Conservation (phyloP, 768 basidiomycete species). For the Pleurotus eryngii region DNA sequence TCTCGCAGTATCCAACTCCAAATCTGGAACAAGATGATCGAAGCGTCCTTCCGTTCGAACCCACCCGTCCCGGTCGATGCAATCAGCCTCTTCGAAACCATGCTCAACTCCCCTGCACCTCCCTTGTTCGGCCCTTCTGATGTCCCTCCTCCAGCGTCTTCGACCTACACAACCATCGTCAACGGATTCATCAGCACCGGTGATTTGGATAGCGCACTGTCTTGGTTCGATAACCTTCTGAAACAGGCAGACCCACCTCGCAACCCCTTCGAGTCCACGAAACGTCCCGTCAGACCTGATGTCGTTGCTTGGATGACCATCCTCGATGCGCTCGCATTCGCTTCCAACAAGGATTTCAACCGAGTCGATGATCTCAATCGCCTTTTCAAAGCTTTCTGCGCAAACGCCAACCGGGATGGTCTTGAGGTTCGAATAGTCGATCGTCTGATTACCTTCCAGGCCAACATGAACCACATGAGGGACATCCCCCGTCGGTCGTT, state of each 20-base stretch:
- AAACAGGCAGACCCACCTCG: conserved; percentile 30
- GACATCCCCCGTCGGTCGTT: conserved; percentile 7
- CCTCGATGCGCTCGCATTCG: conserved; percentile 50
- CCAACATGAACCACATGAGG: conserved; percentile 35
- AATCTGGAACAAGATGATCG: conserved; percentile 76
- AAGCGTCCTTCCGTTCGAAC: conserved; percentile 64
- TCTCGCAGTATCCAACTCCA: conserved; percentile 36
- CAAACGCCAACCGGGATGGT: conserved; percentile 31
- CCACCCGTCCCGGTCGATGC: conserved; percentile 51
- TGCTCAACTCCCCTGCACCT: conserved; percentile 52
- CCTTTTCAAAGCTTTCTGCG: conserved; percentile 40
- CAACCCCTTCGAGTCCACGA: conserved; percentile 39
- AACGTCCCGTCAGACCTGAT: conserved; percentile 49
- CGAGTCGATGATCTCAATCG: conserved; percentile 55
- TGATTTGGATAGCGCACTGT: conserved; percentile 60
- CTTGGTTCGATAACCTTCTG: conserved; percentile 71
- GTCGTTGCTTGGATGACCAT: conserved; percentile 54
- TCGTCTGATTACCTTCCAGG: conserved; percentile 39
- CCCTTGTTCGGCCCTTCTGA: conserved; percentile 33
- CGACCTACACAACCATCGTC: conserved; percentile 65
- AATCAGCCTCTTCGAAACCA: conserved; percentile 61
- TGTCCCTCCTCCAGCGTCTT: conserved; percentile 54
- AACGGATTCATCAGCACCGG: conserved; percentile 58
- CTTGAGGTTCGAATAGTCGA: conserved; percentile 33
- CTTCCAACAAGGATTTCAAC: conserved; percentile 20